Percentiles rank a stretch among this genome's conserved stretches.
phyloP scores from a whole-genome alignment of 371 early-diverging fungal species.

The Nematocida sp. region DNA sequence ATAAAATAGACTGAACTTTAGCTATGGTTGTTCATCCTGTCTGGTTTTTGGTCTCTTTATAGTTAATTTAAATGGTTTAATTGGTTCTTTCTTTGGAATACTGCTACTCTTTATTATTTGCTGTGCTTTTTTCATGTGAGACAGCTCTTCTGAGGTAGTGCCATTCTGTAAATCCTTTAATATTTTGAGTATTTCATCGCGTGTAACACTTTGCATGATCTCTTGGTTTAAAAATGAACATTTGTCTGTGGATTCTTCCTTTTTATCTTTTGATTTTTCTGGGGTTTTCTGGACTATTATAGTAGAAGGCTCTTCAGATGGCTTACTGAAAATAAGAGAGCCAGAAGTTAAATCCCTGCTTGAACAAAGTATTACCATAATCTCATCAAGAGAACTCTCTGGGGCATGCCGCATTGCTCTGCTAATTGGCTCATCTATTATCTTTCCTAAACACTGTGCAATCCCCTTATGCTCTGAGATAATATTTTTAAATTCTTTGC shows the following conservation, averaged over 20 bases:
- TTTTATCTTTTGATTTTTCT: not conserved
- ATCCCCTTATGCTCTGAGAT: not conserved
- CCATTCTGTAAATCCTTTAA: not conserved
- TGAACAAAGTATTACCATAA: slow-evolving; percentile 29
- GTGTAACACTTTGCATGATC: not conserved
- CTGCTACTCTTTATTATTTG: not conserved
- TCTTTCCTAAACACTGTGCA: not conserved
- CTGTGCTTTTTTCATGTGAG: not conserved
- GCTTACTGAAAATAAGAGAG: slow-evolving; percentile 6
- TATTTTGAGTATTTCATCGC: not conserved
- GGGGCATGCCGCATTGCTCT: slow-evolving; percentile 1
- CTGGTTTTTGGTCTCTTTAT: not conserved
- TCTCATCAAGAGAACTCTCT: slow-evolving; percentile 6
- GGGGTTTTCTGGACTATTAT: not conserved
- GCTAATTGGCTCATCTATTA: slow-evolving; percentile 42
- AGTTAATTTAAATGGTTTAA: slow-evolving; percentile 13
- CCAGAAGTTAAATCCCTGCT: slow-evolving; percentile 47
- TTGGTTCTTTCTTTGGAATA: not conserved
- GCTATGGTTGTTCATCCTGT: not conserved
- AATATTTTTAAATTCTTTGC: not conserved
- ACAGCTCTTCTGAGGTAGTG: not conserved
- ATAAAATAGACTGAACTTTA: not conserved
- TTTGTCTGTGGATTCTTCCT: not conserved
- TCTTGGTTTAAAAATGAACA: not conserved
- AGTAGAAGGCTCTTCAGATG: not conserved